Evolutionary conservation across 768 basidiomycete species (phyloP), one percentile per base, ranked within the genome.

Genomic region (Rickenella mellea): DNA sequence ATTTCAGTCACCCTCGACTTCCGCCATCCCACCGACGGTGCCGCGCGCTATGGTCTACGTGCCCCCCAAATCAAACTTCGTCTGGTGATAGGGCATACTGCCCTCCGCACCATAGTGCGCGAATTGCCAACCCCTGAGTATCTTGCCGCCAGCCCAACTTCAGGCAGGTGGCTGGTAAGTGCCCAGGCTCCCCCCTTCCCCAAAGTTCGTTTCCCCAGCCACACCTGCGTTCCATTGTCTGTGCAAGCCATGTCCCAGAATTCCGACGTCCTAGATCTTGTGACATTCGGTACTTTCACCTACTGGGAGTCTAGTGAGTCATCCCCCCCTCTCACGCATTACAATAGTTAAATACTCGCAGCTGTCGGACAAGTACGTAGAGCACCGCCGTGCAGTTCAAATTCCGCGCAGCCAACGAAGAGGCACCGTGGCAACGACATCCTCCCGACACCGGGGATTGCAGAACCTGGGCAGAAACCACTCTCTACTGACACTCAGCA

Each of bases 221-320:
- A 24, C 44, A 68, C 40, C 73, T 67, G 42, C 12, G 67, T 76
- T 27, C 66, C 70, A 6, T 63, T 83, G 40, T 74, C 76, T 14
- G 74, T 83, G 21, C 78, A 83, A 55, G 78, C 76, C 9, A 62
- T 84, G 42, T 46, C 37, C 38, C 36, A 49, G 44, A 25, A 52
- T 50, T 71, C 74, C 58, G 61, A 66, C 41, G 45, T 85, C 27
- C 55, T 87, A 14, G 83, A 85, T 51, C 71, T 76, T 0, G 69
- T 80, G 42, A 71, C 73, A 11, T 83, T 85, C 58, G 87, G 85
- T 42, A 70, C 77, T 47, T 87, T 85, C 59, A 70, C 71, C 26
- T 87, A 81, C 52, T 74, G 68, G 65, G 60, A 70, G 19, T 55
- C 64, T 44, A 70, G 78, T 67, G 32, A 15, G 58, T 53, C 10